Evolutionary conservation across 495 filamentous ascomycete genomes (phyloP), one percentile per base, ranked within the genome.

Genomic region (Xylaria cubensis): DNA sequence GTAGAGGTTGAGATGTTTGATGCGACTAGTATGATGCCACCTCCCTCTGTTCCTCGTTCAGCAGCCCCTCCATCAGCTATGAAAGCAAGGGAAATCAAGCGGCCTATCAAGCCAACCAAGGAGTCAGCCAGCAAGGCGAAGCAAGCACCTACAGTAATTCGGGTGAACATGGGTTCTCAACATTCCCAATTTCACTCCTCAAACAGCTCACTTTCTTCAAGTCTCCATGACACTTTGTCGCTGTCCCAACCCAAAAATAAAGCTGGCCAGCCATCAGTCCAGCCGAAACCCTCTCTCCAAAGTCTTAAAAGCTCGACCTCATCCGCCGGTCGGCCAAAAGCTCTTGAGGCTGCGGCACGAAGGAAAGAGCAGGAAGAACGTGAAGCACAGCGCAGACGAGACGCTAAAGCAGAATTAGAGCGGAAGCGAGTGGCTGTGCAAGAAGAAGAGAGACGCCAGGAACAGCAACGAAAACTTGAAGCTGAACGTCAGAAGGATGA

Each of bases 301-400:
- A 93, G 87, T 77, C 85, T 95, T 64, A 94, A 94, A 81, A 90
- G 87, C 72, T 90, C 91, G 3, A 87, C 84, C 24, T 89, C 91
- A n/a, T 89, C 89, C 44, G 75, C 84, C 39, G 87, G 78, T 75
- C 89, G 84, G 74, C 88, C 80, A 68, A 94, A 87, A 78, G 91
- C 86, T 64, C 84, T 88, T 32, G 89, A 90, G 46, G 84, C 87
- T 34, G 90, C 90, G n/a, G 92, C 92, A 59, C 88, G 87, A 74
- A 93, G 93, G 79, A 93, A 90, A 74, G 92, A 95, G 74, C 89
- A 91, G 75, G 93, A 96, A 74, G 92, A 95, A 77, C 89, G 88
- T 44, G 92, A 92, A 56, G 88, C 89, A 21, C 90, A 93, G 73
- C 90, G 91, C n/a, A 94, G 91, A 76, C 90, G 90, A 36, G 92